Conservation (phyloP, 2,329 filamentous ascomycete genomes). For the Pseudocercospora macadamiae region DNA sequence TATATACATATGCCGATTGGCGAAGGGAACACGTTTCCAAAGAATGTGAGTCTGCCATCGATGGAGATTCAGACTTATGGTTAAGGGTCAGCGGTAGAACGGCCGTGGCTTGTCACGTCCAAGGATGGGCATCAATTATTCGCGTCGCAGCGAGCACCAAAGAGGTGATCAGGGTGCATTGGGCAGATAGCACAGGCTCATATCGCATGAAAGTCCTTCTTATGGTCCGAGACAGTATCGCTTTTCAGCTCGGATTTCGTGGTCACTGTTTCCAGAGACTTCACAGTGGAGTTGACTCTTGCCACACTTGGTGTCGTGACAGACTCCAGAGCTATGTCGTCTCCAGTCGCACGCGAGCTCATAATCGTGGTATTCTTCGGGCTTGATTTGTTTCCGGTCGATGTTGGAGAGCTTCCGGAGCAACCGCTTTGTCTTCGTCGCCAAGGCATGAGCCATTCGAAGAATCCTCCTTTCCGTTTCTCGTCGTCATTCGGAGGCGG, state of each 20-base stretch:
- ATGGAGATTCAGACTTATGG: not conserved
- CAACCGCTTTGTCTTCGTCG: not conserved
- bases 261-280: slow-evolving; percentile 1
- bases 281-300: not conserved
- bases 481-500: not conserved
- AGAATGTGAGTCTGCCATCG: too few relatives aligned
- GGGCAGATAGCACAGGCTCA: not conserved
- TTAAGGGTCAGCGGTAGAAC: not conserved
- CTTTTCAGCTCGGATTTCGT: not conserved
- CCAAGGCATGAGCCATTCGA: not conserved
- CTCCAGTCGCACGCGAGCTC: not conserved
- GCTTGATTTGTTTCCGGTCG: not conserved
- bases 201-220: not conserved
- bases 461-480: not conserved
- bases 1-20: too few relatives aligned
- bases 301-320: not conserved
- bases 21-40: not conserved
- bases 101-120: not conserved
- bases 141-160: too few relatives aligned
- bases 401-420: not conserved
- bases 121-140: not conserved
- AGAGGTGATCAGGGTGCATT: too few relatives aligned
- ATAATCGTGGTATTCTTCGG: not conserved
- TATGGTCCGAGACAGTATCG: not conserved
- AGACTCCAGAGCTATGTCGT: not conserved